Evolutionary conservation across 768 basidiomycete genomes (phyloP).

Genomic region (Cyclocybe aegerita): DNA sequence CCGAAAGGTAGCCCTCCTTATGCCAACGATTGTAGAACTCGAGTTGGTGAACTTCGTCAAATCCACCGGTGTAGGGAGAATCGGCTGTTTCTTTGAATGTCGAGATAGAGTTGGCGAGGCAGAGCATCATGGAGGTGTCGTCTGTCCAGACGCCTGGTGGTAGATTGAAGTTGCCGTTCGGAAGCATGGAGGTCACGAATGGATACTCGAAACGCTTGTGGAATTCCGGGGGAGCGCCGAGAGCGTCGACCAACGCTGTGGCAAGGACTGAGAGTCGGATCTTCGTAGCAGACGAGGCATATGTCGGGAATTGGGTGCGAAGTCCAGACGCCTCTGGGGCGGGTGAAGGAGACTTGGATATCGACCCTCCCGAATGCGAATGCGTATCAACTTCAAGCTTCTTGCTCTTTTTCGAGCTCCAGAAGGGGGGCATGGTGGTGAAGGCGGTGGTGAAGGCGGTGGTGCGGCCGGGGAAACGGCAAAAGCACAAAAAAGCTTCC

Average conservation of each 20-base stretch:
- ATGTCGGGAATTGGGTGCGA: conserved; percentile 23
- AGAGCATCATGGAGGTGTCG: conserved; percentile 48
- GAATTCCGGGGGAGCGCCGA: conserved; percentile 45
- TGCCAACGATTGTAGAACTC: conserved; percentile 33
- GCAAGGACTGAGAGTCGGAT: conserved; percentile 37
- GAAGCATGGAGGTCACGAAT: conserved; percentile 33
- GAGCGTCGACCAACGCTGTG: conserved; percentile 44
- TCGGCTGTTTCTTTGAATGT: conserved; percentile 19
- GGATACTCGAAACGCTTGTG: conserved; percentile 36
- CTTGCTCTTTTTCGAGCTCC: conserved; percentile 1
- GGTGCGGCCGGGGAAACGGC: background rate
- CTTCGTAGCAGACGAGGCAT: conserved; percentile 31
- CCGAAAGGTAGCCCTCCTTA: conserved; percentile 30
- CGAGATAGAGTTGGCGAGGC: conserved; percentile 40
- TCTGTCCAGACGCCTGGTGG: conserved; percentile 46
- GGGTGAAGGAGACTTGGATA: background rate
- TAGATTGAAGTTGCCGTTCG: conserved; percentile 36
- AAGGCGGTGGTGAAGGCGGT: background rate
- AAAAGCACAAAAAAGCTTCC: background rate
- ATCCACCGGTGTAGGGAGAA: conserved; percentile 21
- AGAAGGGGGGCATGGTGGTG: conserved; percentile 1
- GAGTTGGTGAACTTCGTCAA: conserved; percentile 35
- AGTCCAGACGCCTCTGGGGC: conserved; percentile 14
- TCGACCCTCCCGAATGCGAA: background rate
- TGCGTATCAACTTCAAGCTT: background rate